Base-by-base conservation (phyloP, 257 asterid species). In the Buddleja alternifolia region DNA sequence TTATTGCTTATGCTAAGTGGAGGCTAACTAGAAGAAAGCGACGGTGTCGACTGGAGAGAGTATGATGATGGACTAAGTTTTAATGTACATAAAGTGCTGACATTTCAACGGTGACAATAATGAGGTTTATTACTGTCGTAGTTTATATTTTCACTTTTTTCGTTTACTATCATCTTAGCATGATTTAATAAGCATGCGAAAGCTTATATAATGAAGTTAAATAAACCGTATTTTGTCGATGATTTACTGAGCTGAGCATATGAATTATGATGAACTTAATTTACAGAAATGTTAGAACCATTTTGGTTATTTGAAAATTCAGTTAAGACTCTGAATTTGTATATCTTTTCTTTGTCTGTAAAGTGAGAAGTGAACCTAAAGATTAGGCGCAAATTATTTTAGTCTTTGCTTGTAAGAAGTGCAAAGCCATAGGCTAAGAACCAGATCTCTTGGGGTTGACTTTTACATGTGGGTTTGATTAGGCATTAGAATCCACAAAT, bases 11-110 rank as follows among this genome's bases (percentile, higher is more conserved):
- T 17, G 74, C 40, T 24, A 23, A 36, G 40, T 39, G 54, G 44
- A 46, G 59, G 15, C 20, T 59, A 68, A 66, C 75, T 47, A 75
- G 78, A 55, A 53, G 61, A 66, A 52, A 39, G 21, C 54, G 19
- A 46, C 15, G 55, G 23, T 40, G 69, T 34, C 42, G 64, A 71
- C 41, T 39, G 20, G 44, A 42, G 21, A 29, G 16, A 41, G n/a
- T n/a, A n/a, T n/a, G n/a, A 55, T 25, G 69, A 72, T 37, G 72
- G 34, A 34, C 77, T 71, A 61, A 71, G 70, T 71, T 67, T 69
- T 46, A 45, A 19, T 71, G 83, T 79, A 71, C 78, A 71, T 79
- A 71, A 39, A 44, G 50, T 50, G 40, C 21, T 58, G 41, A 5
- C 24, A 6, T 40, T 1, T 75, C 15, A n/a, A 32, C 63, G 7